Evolutionary conservation across 2,329 filamentous ascomycete species (phyloP).

Genomic region (Penicillium sp.): DNA sequence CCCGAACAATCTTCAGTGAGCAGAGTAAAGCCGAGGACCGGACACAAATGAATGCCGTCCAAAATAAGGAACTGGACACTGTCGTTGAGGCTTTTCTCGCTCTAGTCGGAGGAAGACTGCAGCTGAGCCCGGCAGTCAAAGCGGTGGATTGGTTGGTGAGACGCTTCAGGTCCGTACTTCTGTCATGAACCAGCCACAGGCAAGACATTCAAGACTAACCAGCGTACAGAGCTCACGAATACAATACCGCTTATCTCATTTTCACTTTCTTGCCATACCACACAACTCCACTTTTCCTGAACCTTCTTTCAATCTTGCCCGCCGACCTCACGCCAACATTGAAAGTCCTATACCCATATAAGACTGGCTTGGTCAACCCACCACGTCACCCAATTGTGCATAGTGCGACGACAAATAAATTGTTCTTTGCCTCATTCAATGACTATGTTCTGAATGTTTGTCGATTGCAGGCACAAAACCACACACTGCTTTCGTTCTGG

Average conservation of each 20-base stretch:
- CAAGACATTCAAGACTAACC: constrained; percentile 17
- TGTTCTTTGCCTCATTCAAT: constrained; percentile 77
- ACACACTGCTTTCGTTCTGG: constrained; percentile 86
- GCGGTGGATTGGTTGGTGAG: constrained; percentile 93
- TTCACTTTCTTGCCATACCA: constrained; percentile 94
- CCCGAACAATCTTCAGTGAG: constrained; percentile 83
- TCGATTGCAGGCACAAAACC: constrained; percentile 72
- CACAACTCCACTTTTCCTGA: constrained; percentile 79
- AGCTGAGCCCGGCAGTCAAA: constrained; percentile 86
- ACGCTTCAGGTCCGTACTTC: constrained; percentile 72
- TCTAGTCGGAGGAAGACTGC: constrained; percentile 73
- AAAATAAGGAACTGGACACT: constrained; percentile 80
- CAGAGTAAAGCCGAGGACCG: constrained; percentile 90
- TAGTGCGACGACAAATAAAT: constrained; percentile 76
- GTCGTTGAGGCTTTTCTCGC: constrained; percentile 82
- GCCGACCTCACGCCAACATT: constrained; percentile 72
- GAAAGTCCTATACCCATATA: constrained; percentile 84
- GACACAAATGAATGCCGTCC: constrained; percentile 75
- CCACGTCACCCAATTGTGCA: constrained; percentile 83
- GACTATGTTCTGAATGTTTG: constrained; percentile 77
- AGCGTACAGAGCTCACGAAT: constrained; percentile 76
- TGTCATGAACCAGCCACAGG: background rate
- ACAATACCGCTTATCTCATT: constrained; percentile 78
- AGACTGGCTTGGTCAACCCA: constrained; percentile 73
- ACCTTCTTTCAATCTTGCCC: constrained; percentile 84